Evolutionary conservation across 495 filamentous ascomycete genomes (phyloP).

Genomic region (Penicillium cinerascens): DNA sequence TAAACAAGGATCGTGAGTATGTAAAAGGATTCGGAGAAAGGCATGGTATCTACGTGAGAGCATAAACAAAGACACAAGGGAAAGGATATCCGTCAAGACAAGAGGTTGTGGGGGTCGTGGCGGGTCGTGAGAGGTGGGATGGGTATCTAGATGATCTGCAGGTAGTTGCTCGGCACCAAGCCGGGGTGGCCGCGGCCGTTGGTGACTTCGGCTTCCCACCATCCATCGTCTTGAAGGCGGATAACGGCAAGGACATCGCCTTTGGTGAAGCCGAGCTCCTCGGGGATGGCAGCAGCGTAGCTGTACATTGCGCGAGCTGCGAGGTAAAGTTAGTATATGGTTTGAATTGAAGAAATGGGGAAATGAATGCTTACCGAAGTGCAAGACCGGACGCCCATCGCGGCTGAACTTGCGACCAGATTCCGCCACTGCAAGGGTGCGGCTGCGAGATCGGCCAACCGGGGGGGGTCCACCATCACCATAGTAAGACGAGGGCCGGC

Average conservation of each 20-base stretch:
- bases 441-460: conserved; percentile 64
- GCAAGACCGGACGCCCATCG: conserved; percentile 83
- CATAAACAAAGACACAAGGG: conserved; percentile 20
- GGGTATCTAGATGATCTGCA: conserved; percentile 58
- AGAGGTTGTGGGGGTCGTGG: conserved; percentile 16
- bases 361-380: conserved; percentile 70
- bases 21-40: conserved; percentile 16
- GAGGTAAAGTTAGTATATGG: conserved; percentile 10
- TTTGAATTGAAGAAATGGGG: not conserved
- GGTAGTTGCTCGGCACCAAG: conserved; percentile 94
- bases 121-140: conserved; percentile 24
- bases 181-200: conserved; percentile 70
- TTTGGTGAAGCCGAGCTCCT: conserved; percentile 90
- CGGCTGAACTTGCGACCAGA: conserved; percentile 69
- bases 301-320: conserved; percentile 89
- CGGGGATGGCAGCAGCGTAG: conserved; percentile 90
- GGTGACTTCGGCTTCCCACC: conserved; percentile 98
- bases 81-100: conserved; percentile 23
- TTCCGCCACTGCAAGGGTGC: conserved; percentile 64
- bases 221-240: conserved; percentile 93
- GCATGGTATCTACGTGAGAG: conserved; percentile 31
- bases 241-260: conserved; percentile 89
- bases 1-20: conserved; percentile 23
- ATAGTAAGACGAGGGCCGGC: conserved; percentile 59
- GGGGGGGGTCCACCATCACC: conserved; percentile 50